Percentiles rank a stretch among this genome's conserved stretches.
Conservation (phyloP, 1,284 basidiomycete species). For the Singerocomus rubriflavus region DNA sequence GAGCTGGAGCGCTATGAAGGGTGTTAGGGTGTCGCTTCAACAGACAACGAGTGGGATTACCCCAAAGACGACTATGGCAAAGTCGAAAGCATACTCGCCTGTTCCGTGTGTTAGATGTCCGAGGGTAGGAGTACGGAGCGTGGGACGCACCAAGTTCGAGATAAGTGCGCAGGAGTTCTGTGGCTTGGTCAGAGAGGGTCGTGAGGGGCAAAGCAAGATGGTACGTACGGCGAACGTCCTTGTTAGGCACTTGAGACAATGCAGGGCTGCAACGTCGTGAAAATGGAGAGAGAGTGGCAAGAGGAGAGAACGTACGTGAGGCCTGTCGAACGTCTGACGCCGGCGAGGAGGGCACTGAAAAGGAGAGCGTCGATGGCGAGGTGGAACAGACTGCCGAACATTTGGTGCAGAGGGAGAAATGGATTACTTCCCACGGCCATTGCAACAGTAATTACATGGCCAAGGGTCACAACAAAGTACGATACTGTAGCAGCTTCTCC, state of each 20-base stretch:
- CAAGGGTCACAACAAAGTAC: constrained; percentile 23
- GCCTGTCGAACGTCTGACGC: constrained; percentile 75
- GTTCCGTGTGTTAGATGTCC: not conserved
- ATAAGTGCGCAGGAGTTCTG: constrained; percentile 71
- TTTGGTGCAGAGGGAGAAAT: constrained; percentile 22
- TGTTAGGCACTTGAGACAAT: constrained; percentile 71
- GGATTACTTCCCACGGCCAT: constrained; percentile 13
- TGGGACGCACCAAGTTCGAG: constrained; percentile 65
- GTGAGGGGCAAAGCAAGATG: not conserved
- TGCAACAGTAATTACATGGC: not conserved
- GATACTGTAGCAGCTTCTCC: constrained; percentile 25
- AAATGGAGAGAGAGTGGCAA: not conserved
- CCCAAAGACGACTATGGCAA: constrained; percentile 76
- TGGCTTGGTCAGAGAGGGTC: constrained; percentile 7
- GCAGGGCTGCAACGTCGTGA: constrained; percentile 49
- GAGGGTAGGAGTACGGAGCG: not conserved
- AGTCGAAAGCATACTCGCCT: constrained; percentile 80
- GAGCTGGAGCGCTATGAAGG: constrained; percentile 60
- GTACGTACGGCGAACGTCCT: constrained; percentile 74
- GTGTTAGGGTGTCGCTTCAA: constrained; percentile 4
- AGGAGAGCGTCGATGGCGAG: constrained; percentile 74
- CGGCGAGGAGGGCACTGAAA: constrained; percentile 75
- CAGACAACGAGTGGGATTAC: constrained; percentile 41
- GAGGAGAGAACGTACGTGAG: constrained; percentile 57
- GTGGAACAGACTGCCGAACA: constrained; percentile 67